Conservation (phyloP, 73 alveolate species). For the Uronychia setigera region DNA sequence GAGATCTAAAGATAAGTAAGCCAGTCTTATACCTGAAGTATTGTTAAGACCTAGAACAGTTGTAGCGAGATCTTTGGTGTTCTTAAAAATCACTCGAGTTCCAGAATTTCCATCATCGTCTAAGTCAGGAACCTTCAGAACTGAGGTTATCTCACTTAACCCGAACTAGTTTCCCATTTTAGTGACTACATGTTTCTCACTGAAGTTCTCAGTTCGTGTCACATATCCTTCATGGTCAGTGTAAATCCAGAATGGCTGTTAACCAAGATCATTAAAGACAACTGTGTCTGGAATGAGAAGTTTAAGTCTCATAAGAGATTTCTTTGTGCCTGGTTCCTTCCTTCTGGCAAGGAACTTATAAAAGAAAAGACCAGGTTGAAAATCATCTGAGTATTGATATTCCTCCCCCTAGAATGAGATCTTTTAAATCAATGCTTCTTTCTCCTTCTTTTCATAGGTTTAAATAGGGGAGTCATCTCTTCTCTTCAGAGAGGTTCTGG, state of each 20-base stretch:
- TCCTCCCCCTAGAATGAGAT: constrained; percentile 7
- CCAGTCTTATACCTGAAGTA: constrained; percentile 55
- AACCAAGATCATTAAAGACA: constrained; percentile 71
- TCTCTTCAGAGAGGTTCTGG: too few relatives aligned
- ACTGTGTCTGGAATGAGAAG: constrained; percentile 81
- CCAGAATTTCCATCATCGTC: constrained; percentile 70
- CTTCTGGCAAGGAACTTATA: constrained; percentile 88
- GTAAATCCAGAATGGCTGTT: constrained; percentile 79
- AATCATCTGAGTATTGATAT: constrained; percentile 17
- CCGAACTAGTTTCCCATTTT: constrained; percentile 64
- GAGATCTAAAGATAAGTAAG: constrained; percentile 62
- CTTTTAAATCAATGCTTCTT: background rate
- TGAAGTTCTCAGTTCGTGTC: constrained; percentile 69
- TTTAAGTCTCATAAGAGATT: constrained; percentile 78
- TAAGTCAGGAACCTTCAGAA: constrained; percentile 64
- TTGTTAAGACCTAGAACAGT: constrained; percentile 74
- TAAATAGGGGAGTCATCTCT: too few relatives aligned
- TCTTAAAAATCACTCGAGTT: constrained; percentile 48
- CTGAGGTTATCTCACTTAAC: constrained; percentile 75
- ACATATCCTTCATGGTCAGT: constrained; percentile 80
- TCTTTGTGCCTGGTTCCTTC: too few relatives aligned
- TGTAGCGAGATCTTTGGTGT: constrained; percentile 53
- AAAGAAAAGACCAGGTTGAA: constrained; percentile 80
- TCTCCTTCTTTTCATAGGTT: constrained; percentile 5
- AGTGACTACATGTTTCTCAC: constrained; percentile 69